Percentiles rank a stretch among this genome's conserved stretches.
phyloP scores from a whole-genome alignment of 306 rosid genomes.

The Lathyrus tuberosus region DNA sequence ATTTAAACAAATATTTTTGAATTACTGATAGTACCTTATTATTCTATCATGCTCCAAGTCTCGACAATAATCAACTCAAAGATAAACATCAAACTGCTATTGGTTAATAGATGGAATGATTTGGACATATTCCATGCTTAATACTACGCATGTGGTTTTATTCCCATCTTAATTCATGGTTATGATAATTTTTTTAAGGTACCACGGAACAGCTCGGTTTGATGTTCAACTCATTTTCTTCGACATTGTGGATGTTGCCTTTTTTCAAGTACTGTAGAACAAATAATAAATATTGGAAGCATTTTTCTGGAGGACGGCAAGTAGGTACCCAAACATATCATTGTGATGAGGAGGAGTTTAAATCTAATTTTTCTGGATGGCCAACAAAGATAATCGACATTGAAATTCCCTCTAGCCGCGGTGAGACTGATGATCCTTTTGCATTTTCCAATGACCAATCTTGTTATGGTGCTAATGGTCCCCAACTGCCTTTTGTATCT shows the following conservation, averaged over 20 bases:
- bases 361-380: conserved; percentile 78
- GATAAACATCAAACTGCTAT: conserved; percentile 22
- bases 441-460: conserved; percentile 31
- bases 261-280: conserved; percentile 85
- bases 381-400: conserved; percentile 86
- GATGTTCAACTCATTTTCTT: conserved; percentile 92
- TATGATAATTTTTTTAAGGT: conserved; percentile 48
- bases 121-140: conserved; percentile 31
- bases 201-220: conserved; percentile 95
- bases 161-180: conserved; percentile 48
- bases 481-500: conserved; percentile 30
- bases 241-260: conserved; percentile 97
- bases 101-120: conserved; percentile 34
- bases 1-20: no score
- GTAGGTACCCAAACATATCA: conserved; percentile 54
- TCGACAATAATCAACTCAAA: conserved; percentile 7
- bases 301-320: conserved; percentile 56
- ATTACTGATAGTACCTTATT: conserved; percentile 24
- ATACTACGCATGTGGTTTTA: conserved; percentile 27
- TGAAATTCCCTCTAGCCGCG: conserved; percentile 78
- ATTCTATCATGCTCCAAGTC: conserved; percentile 9
- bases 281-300: conserved; percentile 65
- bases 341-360: conserved; percentile 75
- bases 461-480: conserved; percentile 38
- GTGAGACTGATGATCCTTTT: conserved; percentile 51